Percentiles rank a stretch among this genome's conserved stretches.
Conservation (phyloP, 2,329 filamentous ascomycete genomes). For the Dothideomycetidae sp. region DNA sequence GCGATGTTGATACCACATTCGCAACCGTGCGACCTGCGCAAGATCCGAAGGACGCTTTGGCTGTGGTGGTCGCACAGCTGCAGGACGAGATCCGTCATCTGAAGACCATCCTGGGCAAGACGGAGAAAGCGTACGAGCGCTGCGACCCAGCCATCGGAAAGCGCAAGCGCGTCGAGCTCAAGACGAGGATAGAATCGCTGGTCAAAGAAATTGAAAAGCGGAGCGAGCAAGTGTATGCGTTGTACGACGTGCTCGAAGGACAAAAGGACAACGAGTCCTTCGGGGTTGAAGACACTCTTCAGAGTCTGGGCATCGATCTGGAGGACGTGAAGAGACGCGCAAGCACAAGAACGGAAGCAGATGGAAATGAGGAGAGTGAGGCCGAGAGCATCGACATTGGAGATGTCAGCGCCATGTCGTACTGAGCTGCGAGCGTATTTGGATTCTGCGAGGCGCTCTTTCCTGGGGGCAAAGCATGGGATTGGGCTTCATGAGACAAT, state of each 20-base stretch:
- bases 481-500: too few species aligned
- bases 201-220: conserved; percentile 55
- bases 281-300: conserved; percentile 30
- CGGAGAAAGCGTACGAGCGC: conserved; percentile 48
- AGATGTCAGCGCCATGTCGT: conserved; percentile 16
- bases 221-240: conserved; percentile 63
- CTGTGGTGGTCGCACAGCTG: conserved; percentile 68
- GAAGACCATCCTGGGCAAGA: conserved; percentile 50
- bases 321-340: conserved; percentile 19
- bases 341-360: conserved; percentile 10
- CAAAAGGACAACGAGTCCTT: conserved; percentile 52
- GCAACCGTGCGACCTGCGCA: conserved; percentile 48
- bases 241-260: conserved; percentile 73
- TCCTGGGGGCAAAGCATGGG: too few species aligned
- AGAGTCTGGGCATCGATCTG: conserved; percentile 28
- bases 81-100: conserved; percentile 68
- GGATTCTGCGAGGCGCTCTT: conserved; percentile 6
- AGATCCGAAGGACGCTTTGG: conserved; percentile 56
- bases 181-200: conserved; percentile 46
- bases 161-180: conserved; percentile 47
- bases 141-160: conserved; percentile 54
- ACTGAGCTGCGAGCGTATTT: not conserved
- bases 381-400: conserved; percentile 11
- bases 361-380: conserved; percentile 11
- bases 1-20: conserved; percentile 35